Base-by-base conservation (phyloP, 805 yeast species). In the Teunomyces pallodes region DNA sequence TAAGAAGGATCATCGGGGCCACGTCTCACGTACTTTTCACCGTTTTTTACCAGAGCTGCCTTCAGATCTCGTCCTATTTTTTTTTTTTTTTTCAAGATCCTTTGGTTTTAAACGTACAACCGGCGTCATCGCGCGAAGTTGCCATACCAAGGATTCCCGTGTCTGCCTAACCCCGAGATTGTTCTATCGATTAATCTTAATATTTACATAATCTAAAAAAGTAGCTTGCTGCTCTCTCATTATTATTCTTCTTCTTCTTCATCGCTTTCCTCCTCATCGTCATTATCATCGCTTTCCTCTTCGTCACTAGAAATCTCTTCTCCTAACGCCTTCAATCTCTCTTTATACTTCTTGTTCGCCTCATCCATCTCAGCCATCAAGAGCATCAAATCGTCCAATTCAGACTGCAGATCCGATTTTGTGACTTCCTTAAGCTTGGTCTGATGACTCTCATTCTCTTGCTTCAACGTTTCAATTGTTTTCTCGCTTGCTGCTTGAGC, bases 321-420 rank as follows among this genome's bases (percentile, higher is more conserved):
- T 0, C 88, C 89, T 4, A 82, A 58, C 0, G 61, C 69, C 48
- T 70, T 72, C 33, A 86, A 72, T 49, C 70, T 74, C 5, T 64
- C 57, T 58, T 84, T 84, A 61, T 87, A 84, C 52, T 73, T 73
- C 28, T 74, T 69, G 48, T 81, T 81, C 53, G 78, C 80, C 43
- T 85, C 90, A 50, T 90, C 96, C 55, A 89, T 69, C 41, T 88
- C 96, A 14, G 86, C 80, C 63, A 90, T 81, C 14, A 90, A 69
- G 20, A 89, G 66, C 82, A 90, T 78, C 57, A 90, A 64, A 52
- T 88, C 96, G 56, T 90, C 96, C 9, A 83, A 59, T 24, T 83
- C 88, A 2, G 77, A 59, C 52, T 73, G 75, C 2, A 82, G 76
- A 12, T 77, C 83, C 35, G 48, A 36, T 35, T 54, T 50, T 32